Evolutionary conservation across 768 basidiomycete species (phyloP).

Genomic region (Collybiopsis confluens): DNA sequence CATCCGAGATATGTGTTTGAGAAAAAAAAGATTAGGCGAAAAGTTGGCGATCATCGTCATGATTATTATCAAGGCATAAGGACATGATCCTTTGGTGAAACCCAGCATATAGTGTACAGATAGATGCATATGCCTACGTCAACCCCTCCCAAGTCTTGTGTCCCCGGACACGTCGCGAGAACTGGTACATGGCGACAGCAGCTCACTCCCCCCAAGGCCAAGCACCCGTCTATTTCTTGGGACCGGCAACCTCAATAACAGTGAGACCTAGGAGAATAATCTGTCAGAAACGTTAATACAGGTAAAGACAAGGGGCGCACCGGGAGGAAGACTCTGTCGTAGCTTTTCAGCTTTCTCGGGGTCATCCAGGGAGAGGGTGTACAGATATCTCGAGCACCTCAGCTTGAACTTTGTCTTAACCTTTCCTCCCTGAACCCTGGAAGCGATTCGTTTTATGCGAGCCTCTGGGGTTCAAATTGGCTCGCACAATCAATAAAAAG

Average conservation of each 20-base stretch:
- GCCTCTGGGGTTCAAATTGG: conserved; percentile 55
- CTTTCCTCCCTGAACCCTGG: conserved; percentile 66
- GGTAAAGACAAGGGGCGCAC: conserved; percentile 43
- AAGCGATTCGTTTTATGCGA: conserved; percentile 92
- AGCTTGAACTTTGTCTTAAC: conserved; percentile 97
- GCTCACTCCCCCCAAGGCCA: conserved; percentile 1
- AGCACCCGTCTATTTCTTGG: conserved; percentile 65
- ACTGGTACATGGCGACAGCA: neutral
- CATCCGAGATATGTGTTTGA: too few relatives aligned
- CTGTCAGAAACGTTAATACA: neutral
- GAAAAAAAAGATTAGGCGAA: neutral
- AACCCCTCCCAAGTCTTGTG: neutral
- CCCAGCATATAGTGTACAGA: conserved; percentile 7
- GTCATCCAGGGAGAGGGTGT: conserved; percentile 95
- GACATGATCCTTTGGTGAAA: neutral
- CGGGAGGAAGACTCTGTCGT: conserved; percentile 90
- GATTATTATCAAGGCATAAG: conserved; percentile 3
- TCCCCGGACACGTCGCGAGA: neutral
- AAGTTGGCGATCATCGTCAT: neutral
- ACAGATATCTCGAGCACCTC: conserved; percentile 92
- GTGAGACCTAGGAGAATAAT: conserved; percentile 48
- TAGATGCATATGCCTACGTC: neutral
- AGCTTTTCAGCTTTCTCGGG: conserved; percentile 99
- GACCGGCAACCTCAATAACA: conserved; percentile 65
- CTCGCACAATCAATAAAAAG: neutral